A percentile compares a stretch with the other conserved stretches of the same genome.
These are phyloP conservation scores for Dryas alaskensis DNA, from an alignment of 306 rosid species.

Conservation along the genomic window DNA sequence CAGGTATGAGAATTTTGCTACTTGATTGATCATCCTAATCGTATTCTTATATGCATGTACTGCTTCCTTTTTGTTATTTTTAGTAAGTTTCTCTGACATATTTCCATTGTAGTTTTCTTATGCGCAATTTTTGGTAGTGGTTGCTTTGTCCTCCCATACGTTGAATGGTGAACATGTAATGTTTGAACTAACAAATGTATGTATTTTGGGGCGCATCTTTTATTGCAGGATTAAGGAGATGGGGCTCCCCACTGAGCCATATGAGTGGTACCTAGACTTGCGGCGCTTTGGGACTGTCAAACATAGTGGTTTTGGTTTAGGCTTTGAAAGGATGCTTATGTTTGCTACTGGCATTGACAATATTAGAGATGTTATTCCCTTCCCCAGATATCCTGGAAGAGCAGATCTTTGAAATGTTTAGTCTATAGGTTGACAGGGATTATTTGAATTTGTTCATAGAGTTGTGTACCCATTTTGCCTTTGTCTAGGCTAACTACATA, in stretches of 20 bases:
- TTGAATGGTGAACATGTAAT: not conserved
- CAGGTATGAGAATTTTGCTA: conserved; percentile 42
- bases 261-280: conserved; percentile 95
- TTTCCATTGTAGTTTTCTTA: not conserved
- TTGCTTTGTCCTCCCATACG: not conserved
- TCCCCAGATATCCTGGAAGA: conserved; percentile 93
- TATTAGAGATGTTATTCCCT: conserved; percentile 92
- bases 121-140: not conserved
- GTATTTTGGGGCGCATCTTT: not conserved
- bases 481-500: conserved; percentile 1
- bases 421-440: not conserved
- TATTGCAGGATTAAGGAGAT: conserved; percentile 67
- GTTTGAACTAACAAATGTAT: not conserved
- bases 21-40: not conserved
- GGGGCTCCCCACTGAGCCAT: conserved; percentile 80
- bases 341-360: conserved; percentile 93
- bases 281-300: conserved; percentile 87
- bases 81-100: not conserved
- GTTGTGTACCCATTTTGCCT: not conserved
- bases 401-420: conserved; percentile 64
- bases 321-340: conserved; percentile 92
- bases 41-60: too few relatives aligned
- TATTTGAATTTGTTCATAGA: not conserved
- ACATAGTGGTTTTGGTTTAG: conserved; percentile 89
- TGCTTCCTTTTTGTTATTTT: too few relatives aligned